Evolutionary conservation across 257 asterid genomes (phyloP), one percentile per base, ranked within the genome.

Genomic region (Capsicum chinense): DNA sequence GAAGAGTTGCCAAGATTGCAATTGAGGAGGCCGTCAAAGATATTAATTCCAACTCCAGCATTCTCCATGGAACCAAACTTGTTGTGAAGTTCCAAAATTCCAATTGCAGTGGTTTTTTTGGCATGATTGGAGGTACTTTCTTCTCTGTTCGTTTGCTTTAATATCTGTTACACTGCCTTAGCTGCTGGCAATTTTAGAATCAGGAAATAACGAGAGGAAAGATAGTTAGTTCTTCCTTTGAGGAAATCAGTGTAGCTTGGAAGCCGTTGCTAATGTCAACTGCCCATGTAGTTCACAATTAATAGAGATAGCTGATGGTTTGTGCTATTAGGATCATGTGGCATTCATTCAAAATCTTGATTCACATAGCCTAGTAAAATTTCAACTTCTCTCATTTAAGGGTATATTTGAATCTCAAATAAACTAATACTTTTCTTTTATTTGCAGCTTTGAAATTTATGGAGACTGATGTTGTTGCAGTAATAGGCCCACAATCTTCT

Each of bases 11-110:
- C 68, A 91, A 91, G 93, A 87, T 97, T 84, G 98, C 99, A 1
- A 92, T 97, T 50, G 92, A 93, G 86, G 98, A 94, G 90, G 99
- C 98, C 42, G 94, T 94, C 56, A 97, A 93, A 90, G 98, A 94
- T 85, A 94, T 97, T 68, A 97, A 97, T 87, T 84, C 93, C 63
- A 71, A 97, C 85, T 88, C 97, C 1, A 90, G 87, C 70, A 88
- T 94, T 80, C 98, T 97, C 85, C 85, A 16, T 1, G 97, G 94
- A 59, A 92, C 98, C 15, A 82, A 87, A 86, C 91, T 97, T 47
- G 81, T 86, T 35, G 87, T 93, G 57, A 79, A 73, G 37, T 84
- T 88, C 86, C 88, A 81, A 62, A 86, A 90, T 84, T 87, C 98
- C 86, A 94, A 93, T 76, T 96, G 98, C 97, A 93, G 93, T 90